A percentile compares a stretch with the other conserved stretches of the same genome.
Evolutionary conservation across 805 yeast species (phyloP).

Genomic region (Lachancea waltii): DNA sequence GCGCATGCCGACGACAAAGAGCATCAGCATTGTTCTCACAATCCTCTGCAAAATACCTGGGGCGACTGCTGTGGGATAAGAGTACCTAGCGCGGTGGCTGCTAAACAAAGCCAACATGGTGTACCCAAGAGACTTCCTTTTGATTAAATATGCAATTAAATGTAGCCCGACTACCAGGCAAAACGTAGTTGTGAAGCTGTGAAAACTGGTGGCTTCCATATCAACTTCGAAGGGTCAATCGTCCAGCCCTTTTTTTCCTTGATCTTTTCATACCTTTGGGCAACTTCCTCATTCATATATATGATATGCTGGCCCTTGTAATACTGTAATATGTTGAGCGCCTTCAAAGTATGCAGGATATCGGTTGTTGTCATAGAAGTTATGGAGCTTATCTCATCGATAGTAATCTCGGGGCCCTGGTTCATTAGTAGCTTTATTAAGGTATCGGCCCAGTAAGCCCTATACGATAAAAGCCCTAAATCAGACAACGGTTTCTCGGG

Average conservation of each 20-base stretch:
- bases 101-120: slow-evolving; percentile 47
- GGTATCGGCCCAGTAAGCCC: slow-evolving; percentile 96
- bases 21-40: slow-evolving; percentile 36
- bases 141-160: slow-evolving; percentile 39
- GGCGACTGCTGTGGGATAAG: slow-evolving; percentile 98
- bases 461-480: slow-evolving; percentile 83
- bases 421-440: slow-evolving; percentile 69
- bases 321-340: slow-evolving; percentile 81
- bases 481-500: slow-evolving; percentile 97
- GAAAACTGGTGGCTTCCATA: slow-evolving; percentile 91
- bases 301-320: slow-evolving; percentile 94
- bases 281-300: slow-evolving; percentile 74
- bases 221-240: slow-evolving; percentile 62
- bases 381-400: slow-evolving; percentile 79
- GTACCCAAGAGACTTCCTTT: slow-evolving; percentile 50
- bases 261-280: slow-evolving; percentile 64
- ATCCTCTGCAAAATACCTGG: slow-evolving; percentile 54
- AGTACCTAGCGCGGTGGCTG: slow-evolving; percentile 93
- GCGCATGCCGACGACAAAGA: slow-evolving; percentile 26
- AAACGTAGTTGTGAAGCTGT: slow-evolving; percentile 94
- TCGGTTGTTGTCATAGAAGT: slow-evolving; percentile 97
- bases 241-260: slow-evolving; percentile 58
- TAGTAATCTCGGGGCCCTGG: slow-evolving; percentile 58
- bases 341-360: slow-evolving; percentile 86
- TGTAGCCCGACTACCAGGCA: slow-evolving; percentile 60